phyloP scores from a whole-genome alignment of 768 basidiomycete species.

The Polyporus arcularius region DNA sequence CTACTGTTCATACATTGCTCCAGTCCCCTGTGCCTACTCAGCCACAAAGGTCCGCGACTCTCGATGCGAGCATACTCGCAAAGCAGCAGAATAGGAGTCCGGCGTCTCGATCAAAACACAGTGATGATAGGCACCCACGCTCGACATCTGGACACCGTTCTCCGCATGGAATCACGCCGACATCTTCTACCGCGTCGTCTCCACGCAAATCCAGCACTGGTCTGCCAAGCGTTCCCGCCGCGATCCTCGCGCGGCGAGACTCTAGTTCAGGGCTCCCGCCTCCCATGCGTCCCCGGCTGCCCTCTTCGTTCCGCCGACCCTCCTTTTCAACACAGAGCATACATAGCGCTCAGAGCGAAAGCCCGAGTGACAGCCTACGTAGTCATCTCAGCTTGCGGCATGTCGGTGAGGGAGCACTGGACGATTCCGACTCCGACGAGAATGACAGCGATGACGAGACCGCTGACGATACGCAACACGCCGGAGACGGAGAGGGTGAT shows the following conservation, averaged over 20 bases:
- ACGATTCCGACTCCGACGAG: conserved; percentile 72
- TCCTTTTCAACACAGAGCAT: conserved; percentile 39
- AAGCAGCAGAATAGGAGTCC: conserved; percentile 20
- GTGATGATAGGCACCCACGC: conserved; percentile 9
- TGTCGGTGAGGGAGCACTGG: conserved; percentile 76
- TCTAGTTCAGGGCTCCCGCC: conserved; percentile 14
- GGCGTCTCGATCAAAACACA: conserved; percentile 17
- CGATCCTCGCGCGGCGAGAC: conserved; percentile 24
- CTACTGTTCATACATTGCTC: conserved; percentile 28
- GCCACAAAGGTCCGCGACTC: conserved; percentile 14
- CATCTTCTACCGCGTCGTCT: conserved; percentile 28
- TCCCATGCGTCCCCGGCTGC: conserved; percentile 23
- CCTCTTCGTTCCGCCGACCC: conserved; percentile 42
- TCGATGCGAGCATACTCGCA: not conserved
- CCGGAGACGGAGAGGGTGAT: not conserved
- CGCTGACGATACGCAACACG: not conserved
- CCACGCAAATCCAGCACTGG: conserved; percentile 20
- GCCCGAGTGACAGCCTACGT: conserved; percentile 30
- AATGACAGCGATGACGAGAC: conserved; percentile 15
- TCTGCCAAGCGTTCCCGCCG: conserved; percentile 21
- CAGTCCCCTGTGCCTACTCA: conserved; percentile 19
- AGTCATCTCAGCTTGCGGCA: conserved; percentile 52
- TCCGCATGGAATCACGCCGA: conserved; percentile 23
- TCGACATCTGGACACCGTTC: conserved; percentile 23
- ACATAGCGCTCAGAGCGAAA: conserved; percentile 37